Percentiles rank a stretch among this genome's conserved stretches.
phyloP scores from a whole-genome alignment of 345 rosid species.

The Adansonia digitata region DNA sequence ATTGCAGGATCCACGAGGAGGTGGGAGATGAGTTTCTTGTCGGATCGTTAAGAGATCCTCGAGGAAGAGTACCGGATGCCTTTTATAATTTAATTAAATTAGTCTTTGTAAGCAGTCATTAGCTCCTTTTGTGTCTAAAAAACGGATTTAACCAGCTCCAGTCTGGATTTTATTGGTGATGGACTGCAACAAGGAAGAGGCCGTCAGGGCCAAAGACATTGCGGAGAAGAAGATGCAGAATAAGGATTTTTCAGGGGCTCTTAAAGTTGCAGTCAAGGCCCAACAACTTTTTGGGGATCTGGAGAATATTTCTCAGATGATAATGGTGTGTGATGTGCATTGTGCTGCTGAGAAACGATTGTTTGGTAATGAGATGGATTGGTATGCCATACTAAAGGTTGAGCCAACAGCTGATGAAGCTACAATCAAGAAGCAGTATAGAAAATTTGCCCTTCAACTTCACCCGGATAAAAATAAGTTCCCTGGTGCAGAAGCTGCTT shows the following conservation, averaged over 20 bases:
- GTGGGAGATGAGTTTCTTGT: background rate
- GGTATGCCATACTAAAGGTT: constrained; percentile 84
- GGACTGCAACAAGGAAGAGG: constrained; percentile 95
- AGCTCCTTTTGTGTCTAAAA: background rate
- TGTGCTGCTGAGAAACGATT: constrained; percentile 57
- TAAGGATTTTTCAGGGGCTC: constrained; percentile 59
- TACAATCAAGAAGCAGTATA: constrained; percentile 78
- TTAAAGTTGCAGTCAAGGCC: constrained; percentile 44
- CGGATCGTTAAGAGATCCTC: background rate
- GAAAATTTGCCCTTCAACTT: constrained; percentile 73
- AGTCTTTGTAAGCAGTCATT: background rate
- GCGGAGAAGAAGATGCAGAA: constrained; percentile 65
- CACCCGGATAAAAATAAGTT: constrained; percentile 94
- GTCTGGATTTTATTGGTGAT: constrained; percentile 21
- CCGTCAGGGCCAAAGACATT: constrained; percentile 60
- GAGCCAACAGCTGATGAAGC: constrained; percentile 56
- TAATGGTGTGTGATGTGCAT: constrained; percentile 84
- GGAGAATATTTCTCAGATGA: constrained; percentile 60
- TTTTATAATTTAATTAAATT: background rate
- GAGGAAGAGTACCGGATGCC: background rate
- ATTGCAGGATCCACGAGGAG: background rate
- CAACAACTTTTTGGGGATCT: constrained; percentile 54
- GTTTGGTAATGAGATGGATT: constrained; percentile 67
- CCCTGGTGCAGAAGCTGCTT: constrained; percentile 93
- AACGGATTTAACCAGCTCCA: background rate